Conservation (phyloP, 208 protist genomes). For the Trypanosoma conorhini region DNA sequence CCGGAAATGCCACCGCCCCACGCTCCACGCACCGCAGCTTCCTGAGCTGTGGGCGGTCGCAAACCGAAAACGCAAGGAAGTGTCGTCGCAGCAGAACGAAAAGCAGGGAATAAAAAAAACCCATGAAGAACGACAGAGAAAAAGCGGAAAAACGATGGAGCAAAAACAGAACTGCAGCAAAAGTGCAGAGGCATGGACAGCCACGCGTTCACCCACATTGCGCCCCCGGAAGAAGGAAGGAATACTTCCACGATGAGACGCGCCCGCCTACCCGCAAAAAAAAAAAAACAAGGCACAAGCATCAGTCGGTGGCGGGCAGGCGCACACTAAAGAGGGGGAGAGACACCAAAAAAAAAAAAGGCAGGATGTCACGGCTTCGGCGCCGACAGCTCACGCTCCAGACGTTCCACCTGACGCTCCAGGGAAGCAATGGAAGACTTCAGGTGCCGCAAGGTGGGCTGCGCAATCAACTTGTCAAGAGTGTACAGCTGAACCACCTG, state of each 20-base stretch:
- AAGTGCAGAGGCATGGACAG: background rate
- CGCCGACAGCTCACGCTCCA: conserved; percentile 35
- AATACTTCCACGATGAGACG: too few relatives aligned
- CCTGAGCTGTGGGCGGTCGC: background rate
- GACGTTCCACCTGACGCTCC: conserved; percentile 41
- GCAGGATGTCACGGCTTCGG: background rate
- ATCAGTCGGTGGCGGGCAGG: too few relatives aligned
- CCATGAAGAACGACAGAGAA: background rate
- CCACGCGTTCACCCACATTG: too few relatives aligned
- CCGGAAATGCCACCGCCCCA: background rate
- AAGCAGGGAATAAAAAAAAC: background rate
- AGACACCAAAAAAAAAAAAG: conserved; percentile 8
- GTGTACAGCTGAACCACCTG: conserved; percentile 42
- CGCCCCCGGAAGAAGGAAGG: too few relatives aligned
- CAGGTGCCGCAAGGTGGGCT: conserved; percentile 37
- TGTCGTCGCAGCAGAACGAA: background rate
- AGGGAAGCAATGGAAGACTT: conserved; percentile 35
- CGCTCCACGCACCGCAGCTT: background rate
- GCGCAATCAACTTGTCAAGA: conserved; percentile 42
- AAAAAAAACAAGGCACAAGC: conserved; percentile 3
- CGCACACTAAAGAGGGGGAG: conserved; percentile 3
- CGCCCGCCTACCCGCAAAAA: too few relatives aligned
- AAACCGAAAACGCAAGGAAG: conserved; percentile 9
- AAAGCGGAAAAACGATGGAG: background rate
- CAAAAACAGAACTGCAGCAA: conserved; percentile 1